Conservation (phyloP, 306 rosid species). For the Casuarina equisetifolia region DNA sequence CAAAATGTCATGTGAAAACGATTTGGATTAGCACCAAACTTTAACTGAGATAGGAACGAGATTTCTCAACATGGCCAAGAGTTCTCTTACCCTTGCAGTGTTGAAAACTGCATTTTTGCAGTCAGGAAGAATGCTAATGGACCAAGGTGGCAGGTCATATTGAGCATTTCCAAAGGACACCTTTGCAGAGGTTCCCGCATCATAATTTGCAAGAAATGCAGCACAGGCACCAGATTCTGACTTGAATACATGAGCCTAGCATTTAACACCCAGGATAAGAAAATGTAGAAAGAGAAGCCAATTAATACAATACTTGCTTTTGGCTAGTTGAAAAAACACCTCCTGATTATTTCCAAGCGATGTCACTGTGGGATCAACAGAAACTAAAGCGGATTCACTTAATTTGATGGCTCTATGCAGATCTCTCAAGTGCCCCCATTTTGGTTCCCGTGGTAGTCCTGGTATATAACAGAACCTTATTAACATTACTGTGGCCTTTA, state of each 20-base stretch:
- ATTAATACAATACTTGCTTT: constrained; percentile 14
- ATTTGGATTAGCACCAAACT: constrained; percentile 6
- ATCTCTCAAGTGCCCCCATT: constrained; percentile 92
- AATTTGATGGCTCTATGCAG: constrained; percentile 80
- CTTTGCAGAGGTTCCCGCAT: constrained; percentile 44
- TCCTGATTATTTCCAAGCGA: constrained; percentile 68
- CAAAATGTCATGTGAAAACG: neutral
- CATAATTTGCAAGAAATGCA: constrained; percentile 84
- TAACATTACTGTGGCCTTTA: constrained; percentile 12
- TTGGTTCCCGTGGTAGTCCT: constrained; percentile 83
- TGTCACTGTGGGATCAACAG: constrained; percentile 65
- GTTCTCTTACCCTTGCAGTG: constrained; percentile 73
- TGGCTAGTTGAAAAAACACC: constrained; percentile 38
- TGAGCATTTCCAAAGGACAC: constrained; percentile 60
- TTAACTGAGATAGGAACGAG: neutral
- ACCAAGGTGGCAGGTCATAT: constrained; percentile 90
- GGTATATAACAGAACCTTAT: constrained; percentile 18
- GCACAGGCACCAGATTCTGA: constrained; percentile 60
- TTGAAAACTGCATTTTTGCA: constrained; percentile 80
- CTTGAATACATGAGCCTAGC: constrained; percentile 72
- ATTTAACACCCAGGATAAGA: constrained; percentile 19
- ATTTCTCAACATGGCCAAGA: neutral
- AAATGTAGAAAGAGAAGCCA: constrained; percentile 8
- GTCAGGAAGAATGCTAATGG: constrained; percentile 89
- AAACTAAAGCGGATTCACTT: constrained; percentile 68